These are phyloP conservation scores for Senna tora DNA, from an alignment of 306 rosid genomes.

Conservation along the genomic window DNA sequence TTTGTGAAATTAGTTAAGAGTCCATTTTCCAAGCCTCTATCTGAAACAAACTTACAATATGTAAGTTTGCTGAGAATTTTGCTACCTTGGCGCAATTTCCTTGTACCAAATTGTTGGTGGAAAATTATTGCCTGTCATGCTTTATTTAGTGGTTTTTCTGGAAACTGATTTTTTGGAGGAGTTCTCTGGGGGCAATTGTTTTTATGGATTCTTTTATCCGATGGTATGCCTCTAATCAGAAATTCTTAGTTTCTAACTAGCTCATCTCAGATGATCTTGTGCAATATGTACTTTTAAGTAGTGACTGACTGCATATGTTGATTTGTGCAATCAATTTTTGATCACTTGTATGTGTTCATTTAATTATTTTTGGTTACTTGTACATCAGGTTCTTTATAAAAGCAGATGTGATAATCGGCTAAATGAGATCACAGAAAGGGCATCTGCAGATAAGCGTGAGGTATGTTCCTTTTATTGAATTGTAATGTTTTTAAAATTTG, in stretches of 20 bases:
- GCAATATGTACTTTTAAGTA: neutral
- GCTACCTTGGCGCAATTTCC: neutral
- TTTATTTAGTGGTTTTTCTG: neutral
- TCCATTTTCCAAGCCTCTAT: neutral
- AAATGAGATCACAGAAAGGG: constrained; percentile 95
- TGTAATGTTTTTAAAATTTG: constrained; percentile 21
- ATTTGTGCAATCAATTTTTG: constrained; percentile 25
- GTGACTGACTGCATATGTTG: constrained; percentile 12
- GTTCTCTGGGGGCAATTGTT: neutral
- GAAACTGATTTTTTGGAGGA: neutral
- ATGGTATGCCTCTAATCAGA: neutral
- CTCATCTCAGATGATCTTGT: neutral
- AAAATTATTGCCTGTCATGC: neutral
- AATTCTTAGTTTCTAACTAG: neutral
- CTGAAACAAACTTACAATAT: neutral
- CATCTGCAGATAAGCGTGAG: constrained; percentile 92
- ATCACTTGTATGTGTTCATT: neutral
- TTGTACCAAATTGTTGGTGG: neutral
- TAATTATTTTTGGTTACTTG: constrained; percentile 27
- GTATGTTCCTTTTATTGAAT: constrained; percentile 47
- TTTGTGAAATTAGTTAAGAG: neutral
- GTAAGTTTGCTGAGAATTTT: neutral
- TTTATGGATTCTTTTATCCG: neutral
- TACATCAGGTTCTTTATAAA: constrained; percentile 77
- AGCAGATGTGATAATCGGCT: constrained; percentile 92